Evolutionary conservation across 805 yeast species (phyloP), one percentile per base, ranked within the genome.

Genomic region (Candida anglica): DNA sequence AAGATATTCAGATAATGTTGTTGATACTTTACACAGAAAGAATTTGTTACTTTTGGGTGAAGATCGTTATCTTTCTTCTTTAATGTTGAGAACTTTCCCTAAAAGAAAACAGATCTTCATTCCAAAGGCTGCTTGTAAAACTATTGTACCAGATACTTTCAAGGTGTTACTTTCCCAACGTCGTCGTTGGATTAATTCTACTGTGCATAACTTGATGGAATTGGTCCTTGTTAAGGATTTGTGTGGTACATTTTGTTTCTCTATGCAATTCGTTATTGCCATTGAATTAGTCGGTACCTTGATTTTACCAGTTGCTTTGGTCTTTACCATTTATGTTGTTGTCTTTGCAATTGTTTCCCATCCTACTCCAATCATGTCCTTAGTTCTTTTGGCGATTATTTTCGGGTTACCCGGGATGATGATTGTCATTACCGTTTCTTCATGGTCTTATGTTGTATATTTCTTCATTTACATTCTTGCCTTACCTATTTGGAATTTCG

Each of bases 181-280:
- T 57, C 86, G 97, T 65, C 84, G 97, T 56, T 88, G 97, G 97
- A 88, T 88, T 48, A 88, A 88, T 58, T 88, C 96, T 4, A 89
- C 97, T 0, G 89, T 88, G 23, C 97, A 88, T 60, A 88, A 88
- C 52, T 73, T 88, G 58, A 74, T 89, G 79, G 97, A 88, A 58
- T 75, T 88, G 50, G 85, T 82, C 3, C 63, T 86, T 41, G 89
- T 88, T 15, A 78, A 79, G 34, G 96, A 88, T 56, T 69, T 89
- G 43, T 88, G 97, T 71, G 97, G 97, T 46, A 86, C 94, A 0
- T 88, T 88, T 55, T 87, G 96, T 48, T 85, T 89, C 48, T 87
- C 96, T 1, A 88, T 88, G 97, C 96, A 88, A 59, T 88, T 88
- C 60, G 86, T 86, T 38, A 82, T 88, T 46, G 75, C 74, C 31